Evolutionary conservation across 495 filamentous ascomycete genomes (phyloP).

Genomic region (Penicillium canescens): DNA sequence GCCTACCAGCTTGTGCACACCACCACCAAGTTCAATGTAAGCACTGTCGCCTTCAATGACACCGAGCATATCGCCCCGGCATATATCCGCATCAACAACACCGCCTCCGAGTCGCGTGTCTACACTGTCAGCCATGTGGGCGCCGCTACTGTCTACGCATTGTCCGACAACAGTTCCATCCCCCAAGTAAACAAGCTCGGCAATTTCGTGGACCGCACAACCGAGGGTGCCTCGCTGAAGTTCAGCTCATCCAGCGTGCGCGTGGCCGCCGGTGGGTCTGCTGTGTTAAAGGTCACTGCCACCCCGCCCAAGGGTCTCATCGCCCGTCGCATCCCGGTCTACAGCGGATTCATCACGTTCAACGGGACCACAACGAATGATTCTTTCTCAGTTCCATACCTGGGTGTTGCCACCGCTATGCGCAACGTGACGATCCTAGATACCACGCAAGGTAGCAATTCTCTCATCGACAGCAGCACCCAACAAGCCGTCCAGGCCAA

Average conservation of each 20-base stretch:
- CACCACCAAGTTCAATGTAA: conserved; percentile 51
- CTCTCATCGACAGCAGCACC: conserved; percentile 6
- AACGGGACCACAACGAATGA: conserved; percentile 30
- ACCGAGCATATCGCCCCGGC: conserved; percentile 49
- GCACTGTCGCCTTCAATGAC: conserved; percentile 59
- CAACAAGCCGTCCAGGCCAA: conserved; percentile 2
- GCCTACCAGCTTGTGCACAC: conserved; percentile 57
- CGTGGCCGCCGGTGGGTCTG: conserved; percentile 10
- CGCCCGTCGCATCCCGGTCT: conserved; percentile 30
- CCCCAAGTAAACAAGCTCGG: conserved; percentile 13
- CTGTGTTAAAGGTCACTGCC: conserved; percentile 21
- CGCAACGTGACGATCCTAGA: conserved; percentile 20
- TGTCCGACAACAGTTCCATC: conserved; percentile 12
- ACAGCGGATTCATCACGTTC: conserved; percentile 36
- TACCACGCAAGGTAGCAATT: conserved; percentile 7
- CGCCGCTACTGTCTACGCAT: conserved; percentile 27
- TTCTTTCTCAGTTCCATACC: conserved; percentile 34
- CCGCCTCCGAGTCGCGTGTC: conserved; percentile 41
- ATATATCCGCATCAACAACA: conserved; percentile 53
- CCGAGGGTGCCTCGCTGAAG: not conserved
- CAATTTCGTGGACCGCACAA: conserved; percentile 16
- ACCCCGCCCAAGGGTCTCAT: conserved; percentile 19
- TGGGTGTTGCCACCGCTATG: conserved; percentile 19
- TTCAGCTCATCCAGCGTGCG: conserved; percentile 11
- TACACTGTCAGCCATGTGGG: conserved; percentile 42